Percentiles rank a stretch among this genome's conserved stretches.
phyloP scores from a whole-genome alignment of 371 early-diverging fungal species.

The Rhizopus sp. region DNA sequence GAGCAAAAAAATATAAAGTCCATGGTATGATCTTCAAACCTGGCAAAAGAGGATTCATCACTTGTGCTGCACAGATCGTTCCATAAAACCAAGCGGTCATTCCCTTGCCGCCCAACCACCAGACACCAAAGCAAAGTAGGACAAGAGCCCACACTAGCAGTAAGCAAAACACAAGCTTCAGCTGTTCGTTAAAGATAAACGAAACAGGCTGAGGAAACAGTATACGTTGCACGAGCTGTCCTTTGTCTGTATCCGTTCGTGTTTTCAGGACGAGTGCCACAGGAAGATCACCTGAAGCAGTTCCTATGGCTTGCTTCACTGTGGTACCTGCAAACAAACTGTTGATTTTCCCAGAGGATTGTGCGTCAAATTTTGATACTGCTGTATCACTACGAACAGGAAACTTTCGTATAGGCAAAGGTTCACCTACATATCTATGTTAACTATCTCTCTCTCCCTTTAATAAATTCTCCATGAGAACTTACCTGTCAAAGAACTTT shows the following conservation, averaged over 20 bases:
- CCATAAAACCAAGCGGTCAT: slow-evolving; percentile 65
- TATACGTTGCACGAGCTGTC: slow-evolving; percentile 79
- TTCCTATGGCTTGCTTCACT: slow-evolving; percentile 23
- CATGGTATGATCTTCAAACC: slow-evolving; percentile 13
- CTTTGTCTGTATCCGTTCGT: slow-evolving; percentile 80
- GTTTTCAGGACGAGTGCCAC: slow-evolving; percentile 66
- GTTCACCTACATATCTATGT: slow-evolving; percentile 34
- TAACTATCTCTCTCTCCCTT: not conserved
- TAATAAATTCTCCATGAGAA: not conserved
- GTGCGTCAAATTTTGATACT: slow-evolving; percentile 12
- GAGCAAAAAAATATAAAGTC: not conserved
- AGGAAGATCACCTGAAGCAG: slow-evolving; percentile 31
- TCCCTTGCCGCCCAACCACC: slow-evolving; percentile 53
- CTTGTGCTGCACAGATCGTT: slow-evolving; percentile 68
- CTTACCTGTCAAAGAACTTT: slow-evolving; percentile 60
- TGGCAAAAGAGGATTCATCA: slow-evolving; percentile 64
- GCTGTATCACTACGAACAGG: slow-evolving; percentile 24
- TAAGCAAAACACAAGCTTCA: slow-evolving; percentile 66
- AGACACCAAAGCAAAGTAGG: slow-evolving; percentile 55
- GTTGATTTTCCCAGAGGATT: slow-evolving; percentile 28
- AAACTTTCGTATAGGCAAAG: slow-evolving; percentile 55
- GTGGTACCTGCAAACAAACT: slow-evolving; percentile 46
- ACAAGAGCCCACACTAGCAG: slow-evolving; percentile 64
- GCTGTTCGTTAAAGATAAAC: slow-evolving; percentile 75
- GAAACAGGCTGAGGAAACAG: slow-evolving; percentile 69